Percentiles rank a stretch among this genome's conserved stretches.
phyloP scores from a whole-genome alignment of 352 stramenopile species.

The Aphanomyces cochlioides region DNA sequence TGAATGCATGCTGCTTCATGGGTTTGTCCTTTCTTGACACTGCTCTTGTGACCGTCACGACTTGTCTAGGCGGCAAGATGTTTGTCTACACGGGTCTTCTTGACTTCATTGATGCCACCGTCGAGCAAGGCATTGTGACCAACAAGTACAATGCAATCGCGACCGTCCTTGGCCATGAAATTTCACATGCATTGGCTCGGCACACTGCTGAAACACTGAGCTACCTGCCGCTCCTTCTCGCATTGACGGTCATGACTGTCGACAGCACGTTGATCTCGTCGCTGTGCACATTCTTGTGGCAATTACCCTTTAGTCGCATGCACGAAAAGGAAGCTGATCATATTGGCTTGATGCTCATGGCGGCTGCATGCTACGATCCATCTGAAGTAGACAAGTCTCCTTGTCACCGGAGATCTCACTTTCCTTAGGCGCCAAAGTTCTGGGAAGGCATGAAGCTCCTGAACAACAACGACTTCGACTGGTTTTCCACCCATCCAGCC shows the following conservation, averaged over 20 bases:
- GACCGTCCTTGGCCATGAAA: conserved; percentile 64
- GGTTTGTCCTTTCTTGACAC: neutral
- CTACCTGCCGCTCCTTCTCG: conserved; percentile 48
- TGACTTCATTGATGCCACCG: conserved; percentile 57
- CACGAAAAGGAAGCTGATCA: conserved; percentile 66
- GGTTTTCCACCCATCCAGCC: conserved; percentile 60
- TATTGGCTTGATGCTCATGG: conserved; percentile 75
- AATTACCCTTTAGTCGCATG: conserved; percentile 59
- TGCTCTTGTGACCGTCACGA: too few species aligned
- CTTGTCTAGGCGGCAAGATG: conserved; percentile 47
- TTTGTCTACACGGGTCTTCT: conserved; percentile 66
- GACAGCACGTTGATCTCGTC: conserved; percentile 63
- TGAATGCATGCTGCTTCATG: conserved; percentile 59
- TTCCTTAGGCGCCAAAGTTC: conserved; percentile 12
- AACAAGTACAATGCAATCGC: conserved; percentile 63
- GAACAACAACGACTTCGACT: conserved; percentile 49
- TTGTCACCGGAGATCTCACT: conserved; percentile 33
- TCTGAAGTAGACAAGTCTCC: conserved; percentile 48
- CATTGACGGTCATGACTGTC: conserved; percentile 46
- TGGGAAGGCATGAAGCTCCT: conserved; percentile 33
- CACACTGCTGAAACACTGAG: conserved; percentile 64
- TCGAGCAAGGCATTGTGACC: conserved; percentile 50
- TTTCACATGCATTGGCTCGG: conserved; percentile 56
- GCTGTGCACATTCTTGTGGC: conserved; percentile 59
- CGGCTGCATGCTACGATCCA: conserved; percentile 66